Evolutionary conservation across 2,329 filamentous ascomycete genomes (phyloP).

Genomic region (Monosporascus cannonballus): DNA sequence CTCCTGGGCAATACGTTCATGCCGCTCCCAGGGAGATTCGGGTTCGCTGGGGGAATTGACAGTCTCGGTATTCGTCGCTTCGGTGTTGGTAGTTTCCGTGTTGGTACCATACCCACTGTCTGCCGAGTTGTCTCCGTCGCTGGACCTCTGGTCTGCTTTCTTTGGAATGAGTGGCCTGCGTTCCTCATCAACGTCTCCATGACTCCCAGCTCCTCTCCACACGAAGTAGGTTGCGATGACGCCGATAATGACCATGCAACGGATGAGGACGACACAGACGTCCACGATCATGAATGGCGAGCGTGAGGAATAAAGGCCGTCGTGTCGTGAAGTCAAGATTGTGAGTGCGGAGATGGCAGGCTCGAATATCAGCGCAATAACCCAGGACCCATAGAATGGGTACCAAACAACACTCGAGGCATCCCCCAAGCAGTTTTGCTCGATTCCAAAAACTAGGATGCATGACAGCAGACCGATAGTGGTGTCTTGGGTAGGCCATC

Average conservation of each 20-base stretch:
- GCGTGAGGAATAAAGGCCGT: neutral
- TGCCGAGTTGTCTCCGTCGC: slow-evolving; percentile 20
- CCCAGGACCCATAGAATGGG: slow-evolving; percentile 58
- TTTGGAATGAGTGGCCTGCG: slow-evolving; percentile 49
- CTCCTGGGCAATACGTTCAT: slow-evolving; percentile 47
- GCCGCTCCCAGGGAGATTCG: slow-evolving; percentile 50
- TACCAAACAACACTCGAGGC: slow-evolving; percentile 50
- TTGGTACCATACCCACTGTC: slow-evolving; percentile 39
- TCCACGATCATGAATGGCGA: slow-evolving; percentile 13
- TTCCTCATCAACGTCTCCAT: slow-evolving; percentile 41
- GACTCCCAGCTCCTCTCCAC: slow-evolving; percentile 12
- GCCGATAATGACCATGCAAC: slow-evolving; percentile 26
- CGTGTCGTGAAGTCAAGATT: slow-evolving; percentile 12
- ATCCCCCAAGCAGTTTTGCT: slow-evolving; percentile 49
- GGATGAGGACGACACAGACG: slow-evolving; percentile 23
- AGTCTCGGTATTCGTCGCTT: slow-evolving; percentile 25
- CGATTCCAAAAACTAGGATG: slow-evolving; percentile 56
- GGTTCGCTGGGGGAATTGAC: slow-evolving; percentile 29
- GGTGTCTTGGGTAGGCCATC: slow-evolving; percentile 38
- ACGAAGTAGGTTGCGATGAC: slow-evolving; percentile 21
- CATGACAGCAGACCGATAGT: slow-evolving; percentile 56
- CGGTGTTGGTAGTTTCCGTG: slow-evolving; percentile 31
- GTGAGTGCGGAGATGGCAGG: slow-evolving; percentile 36
- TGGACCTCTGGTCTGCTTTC: slow-evolving; percentile 25
- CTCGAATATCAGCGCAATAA: slow-evolving; percentile 53